Evolutionary conservation across 176 grass and related monocot species (phyloP), one percentile per base, ranked within the genome.

Genomic region (Tillandsia leiboldiana): DNA sequence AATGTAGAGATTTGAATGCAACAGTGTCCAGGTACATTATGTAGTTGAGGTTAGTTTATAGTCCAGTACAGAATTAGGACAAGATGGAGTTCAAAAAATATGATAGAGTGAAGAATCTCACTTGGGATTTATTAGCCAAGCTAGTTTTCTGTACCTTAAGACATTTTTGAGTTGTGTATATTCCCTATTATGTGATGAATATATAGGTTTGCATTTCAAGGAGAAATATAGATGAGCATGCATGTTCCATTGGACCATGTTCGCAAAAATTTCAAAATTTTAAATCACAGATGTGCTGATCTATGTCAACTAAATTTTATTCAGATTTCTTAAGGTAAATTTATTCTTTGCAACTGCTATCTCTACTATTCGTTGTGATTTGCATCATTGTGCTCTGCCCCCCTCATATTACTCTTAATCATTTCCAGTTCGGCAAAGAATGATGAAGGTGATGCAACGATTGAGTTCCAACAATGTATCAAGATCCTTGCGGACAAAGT

Each of bases 381-480:
- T 57, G 33, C 53, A 15, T 57, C 14, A 57, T 57, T 57, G 5
- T 57, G 5, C 53, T 56, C 53, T 57, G 8, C 8, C 13, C n/a
- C 64, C 23, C 2, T 6, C 52, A 26, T 47, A 13, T 78, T 53
- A 71, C 33, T 26, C 0, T 20, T 72, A 27, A n/a, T 77, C 75
- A 81, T 52, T 10, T 81, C 67, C 8, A 99, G 84, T 74, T 81
- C 82, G 26, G 42, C 69, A 72, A 93, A 90, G 78, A 92, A 93
- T 86, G 90, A 90, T 86, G 94, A 99, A 77, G 80, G 80, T 78
- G 94, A 99, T 58, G 71, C 65, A 2, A 85, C 82, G 18, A 61
- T 68, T 68, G 85, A 99, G 74, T 99, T 99, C 71, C 94, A 93
- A 72, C 76, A 87, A 77, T 99, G 84, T 66, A 99, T 99, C 62